Percentiles rank a stretch among this genome's conserved stretches.
These are phyloP conservation scores for Bidens hawaiensis DNA, from an alignment of 140 eudicot species.

Conservation along the genomic window DNA sequence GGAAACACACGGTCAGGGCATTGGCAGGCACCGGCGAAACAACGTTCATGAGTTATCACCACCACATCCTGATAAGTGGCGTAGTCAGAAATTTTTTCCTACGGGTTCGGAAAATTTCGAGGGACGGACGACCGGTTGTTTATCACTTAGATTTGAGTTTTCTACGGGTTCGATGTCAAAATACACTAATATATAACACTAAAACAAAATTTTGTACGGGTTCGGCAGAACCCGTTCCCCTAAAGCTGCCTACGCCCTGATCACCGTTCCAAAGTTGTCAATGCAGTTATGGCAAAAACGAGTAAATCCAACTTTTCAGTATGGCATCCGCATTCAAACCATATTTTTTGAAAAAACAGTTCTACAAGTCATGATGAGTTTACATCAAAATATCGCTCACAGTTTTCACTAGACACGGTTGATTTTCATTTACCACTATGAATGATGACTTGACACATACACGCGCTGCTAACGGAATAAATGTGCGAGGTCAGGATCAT, in stretches of 20 bases:
- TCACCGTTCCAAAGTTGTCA: not conserved
- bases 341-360: not conserved
- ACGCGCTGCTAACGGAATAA: constrained; percentile 44
- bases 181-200: no score
- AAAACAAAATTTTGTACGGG: no score
- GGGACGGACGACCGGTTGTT: no score
- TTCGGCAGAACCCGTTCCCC: no score
- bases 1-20: not conserved
- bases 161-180: no score
- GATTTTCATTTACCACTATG: not conserved
- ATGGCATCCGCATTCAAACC: no score
- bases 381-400: not conserved
- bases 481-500: constrained; percentile 84
- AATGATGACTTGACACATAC: not conserved
- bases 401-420: not conserved
- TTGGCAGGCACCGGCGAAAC: not conserved
- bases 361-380: not conserved
- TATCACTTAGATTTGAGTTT: no score
- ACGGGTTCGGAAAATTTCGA: no score
- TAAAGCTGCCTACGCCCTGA: no score
- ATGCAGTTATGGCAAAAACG: not conserved
- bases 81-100: no score
- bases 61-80: no score
- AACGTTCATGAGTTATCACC: not conserved
- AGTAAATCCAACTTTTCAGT: not conserved